Percentiles rank a stretch among this genome's conserved stretches.
Conservation (phyloP, 805 yeast species). For the Yamadazyma endophytica region DNA sequence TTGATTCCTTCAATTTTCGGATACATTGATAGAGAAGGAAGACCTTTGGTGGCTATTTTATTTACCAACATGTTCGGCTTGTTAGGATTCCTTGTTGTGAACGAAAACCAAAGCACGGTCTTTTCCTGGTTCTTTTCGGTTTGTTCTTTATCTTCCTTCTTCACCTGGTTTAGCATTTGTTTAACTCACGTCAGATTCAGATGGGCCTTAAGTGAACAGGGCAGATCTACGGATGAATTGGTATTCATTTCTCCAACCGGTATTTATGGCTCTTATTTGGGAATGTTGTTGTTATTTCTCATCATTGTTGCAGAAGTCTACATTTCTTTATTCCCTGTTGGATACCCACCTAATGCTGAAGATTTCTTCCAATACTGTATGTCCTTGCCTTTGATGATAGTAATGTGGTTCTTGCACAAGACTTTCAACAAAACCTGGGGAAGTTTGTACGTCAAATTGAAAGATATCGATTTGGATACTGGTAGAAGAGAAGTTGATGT, state of each 20-base stretch:
- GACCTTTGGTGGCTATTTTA: constrained; percentile 37
- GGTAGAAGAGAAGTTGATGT: constrained; percentile 38
- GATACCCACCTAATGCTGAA: constrained; percentile 19
- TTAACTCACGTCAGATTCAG: constrained; percentile 38
- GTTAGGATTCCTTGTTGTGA: constrained; percentile 34
- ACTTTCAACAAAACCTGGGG: constrained; percentile 26
- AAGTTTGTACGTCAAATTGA: constrained; percentile 24
- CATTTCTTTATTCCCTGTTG: constrained; percentile 37
- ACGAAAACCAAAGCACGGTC: constrained; percentile 24
- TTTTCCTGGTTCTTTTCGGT: constrained; percentile 41
- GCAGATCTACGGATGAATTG: constrained; percentile 34
- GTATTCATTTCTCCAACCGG: constrained; percentile 33
- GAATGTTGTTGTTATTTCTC: constrained; percentile 27
- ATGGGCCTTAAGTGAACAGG: constrained; percentile 33
- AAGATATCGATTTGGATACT: constrained; percentile 38
- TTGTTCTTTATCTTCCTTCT: constrained; percentile 38
- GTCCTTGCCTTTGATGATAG: constrained; percentile 43
- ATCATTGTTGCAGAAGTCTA: constrained; percentile 36
- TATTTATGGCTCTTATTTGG: constrained; percentile 31
- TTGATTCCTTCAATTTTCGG: constrained; percentile 50
- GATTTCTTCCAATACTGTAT: constrained; percentile 51
- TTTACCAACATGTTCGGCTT: constrained; percentile 31
- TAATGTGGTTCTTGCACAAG: constrained; percentile 43
- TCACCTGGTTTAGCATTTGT: constrained; percentile 40
- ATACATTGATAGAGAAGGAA: constrained; percentile 38